Base-by-base conservation (phyloP, 129 eudicot species). In the Cynara cardunculus region DNA sequence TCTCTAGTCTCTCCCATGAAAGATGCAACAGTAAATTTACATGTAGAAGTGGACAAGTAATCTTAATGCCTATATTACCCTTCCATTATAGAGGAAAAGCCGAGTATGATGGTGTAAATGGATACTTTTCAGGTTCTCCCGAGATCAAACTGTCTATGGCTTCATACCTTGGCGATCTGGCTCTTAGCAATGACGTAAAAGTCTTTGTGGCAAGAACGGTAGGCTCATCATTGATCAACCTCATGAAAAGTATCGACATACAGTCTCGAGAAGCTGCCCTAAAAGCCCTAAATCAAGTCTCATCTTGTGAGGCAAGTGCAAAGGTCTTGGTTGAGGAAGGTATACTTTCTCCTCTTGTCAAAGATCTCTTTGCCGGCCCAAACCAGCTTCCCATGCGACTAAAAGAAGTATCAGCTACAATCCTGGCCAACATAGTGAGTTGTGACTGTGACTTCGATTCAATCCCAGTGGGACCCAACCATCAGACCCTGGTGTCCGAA, bases 121-220 rank as follows among this genome's bases (percentile, higher is more conserved):
- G n/a, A 65, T 74, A 7, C 2, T 27, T 76, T 84, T 78, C 90
- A 94, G 99, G 99, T 69, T 81, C 97, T 8, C 91, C 91, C 16
- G 93, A 94, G 41, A 87, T 91, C 34, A 92, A 94, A 86, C 49
- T 94, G 18, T 86, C 99, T 25, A 92, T 94, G 99, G 99, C 99
- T 66, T 78, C 88, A 59, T 86, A 86, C 84, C 93, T 94, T 1
- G 99, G 99, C 11, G 97, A 94, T 62, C 85, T 92, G 83, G 97
- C 82, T 32, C 89, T 94, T 24, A 94, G 94, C 86, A 94, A 94
- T 13, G 99, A 94, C 8, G 82, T 92, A 35, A 94, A 94, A 84
- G 94, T 91, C 53, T 77, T 83, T 65, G 99, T 94, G 68, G 97
- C 97, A 49, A 71, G 84, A 74, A 92, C 89, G 2, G 99, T 86